These are phyloP conservation scores for Diaporthe sp. DNA, from an alignment of 2,329 filamentous ascomycete species.

Conservation along the genomic window DNA sequence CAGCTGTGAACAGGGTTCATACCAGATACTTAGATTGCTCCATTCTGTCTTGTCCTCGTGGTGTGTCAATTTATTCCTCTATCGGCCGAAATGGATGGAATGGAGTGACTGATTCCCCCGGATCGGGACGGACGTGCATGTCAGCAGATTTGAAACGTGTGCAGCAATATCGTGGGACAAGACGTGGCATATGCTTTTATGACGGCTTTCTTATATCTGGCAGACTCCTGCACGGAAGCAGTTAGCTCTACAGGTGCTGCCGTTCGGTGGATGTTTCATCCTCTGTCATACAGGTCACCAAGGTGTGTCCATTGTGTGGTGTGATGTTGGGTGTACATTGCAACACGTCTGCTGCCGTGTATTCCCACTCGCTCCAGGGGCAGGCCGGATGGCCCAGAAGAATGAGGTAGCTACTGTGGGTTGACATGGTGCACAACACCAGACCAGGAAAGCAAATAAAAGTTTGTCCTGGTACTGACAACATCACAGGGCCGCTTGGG, in stretches of 20 bases:
- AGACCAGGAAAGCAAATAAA: background rate
- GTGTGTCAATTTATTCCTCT: background rate
- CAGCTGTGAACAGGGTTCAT: background rate
- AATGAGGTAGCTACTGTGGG: background rate
- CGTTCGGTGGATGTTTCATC: constrained; percentile 18
- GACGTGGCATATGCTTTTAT: background rate
- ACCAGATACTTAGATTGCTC: background rate
- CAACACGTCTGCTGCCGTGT: constrained; percentile 14
- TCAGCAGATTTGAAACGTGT: constrained; percentile 8
- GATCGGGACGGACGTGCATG: background rate
- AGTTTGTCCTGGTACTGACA: too few species aligned
- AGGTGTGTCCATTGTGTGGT: background rate
- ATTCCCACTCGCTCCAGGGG: background rate
- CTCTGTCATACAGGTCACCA: constrained; percentile 35
- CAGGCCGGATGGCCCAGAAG: background rate
- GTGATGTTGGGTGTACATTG: constrained; percentile 1
- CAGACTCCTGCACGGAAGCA: background rate
- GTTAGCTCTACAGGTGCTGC: background rate
- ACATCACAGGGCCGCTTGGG: background rate
- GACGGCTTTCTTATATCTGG: background rate
- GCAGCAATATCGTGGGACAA: background rate
- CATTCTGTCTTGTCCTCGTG: background rate
- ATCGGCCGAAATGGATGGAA: background rate
- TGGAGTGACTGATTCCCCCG: background rate
- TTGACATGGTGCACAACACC: background rate